Conservation (phyloP, 2,329 filamentous ascomycete species). For the Colletotrichum chlorophyti region DNA sequence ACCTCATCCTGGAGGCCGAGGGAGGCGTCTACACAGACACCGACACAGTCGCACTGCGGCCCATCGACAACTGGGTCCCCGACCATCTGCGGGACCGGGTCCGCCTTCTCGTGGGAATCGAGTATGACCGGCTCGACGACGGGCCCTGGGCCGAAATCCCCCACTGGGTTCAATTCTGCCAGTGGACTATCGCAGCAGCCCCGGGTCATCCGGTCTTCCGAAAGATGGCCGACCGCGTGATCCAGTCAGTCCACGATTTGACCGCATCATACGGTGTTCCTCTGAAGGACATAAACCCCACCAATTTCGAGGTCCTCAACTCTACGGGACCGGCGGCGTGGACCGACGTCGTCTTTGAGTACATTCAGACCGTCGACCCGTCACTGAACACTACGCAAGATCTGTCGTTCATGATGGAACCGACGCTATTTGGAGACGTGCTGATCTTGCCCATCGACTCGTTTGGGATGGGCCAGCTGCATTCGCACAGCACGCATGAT, state of each 20-base stretch:
- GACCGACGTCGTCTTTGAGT: conserved; percentile 38
- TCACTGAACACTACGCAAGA: conserved; percentile 15
- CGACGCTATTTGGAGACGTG: conserved; percentile 31
- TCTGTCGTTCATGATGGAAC: conserved; percentile 24
- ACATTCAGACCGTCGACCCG: conserved; percentile 33
- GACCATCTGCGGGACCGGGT: conserved; percentile 15
- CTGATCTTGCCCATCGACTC: conserved; percentile 36
- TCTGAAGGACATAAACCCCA: conserved; percentile 26
- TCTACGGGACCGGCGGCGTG: conserved; percentile 41
- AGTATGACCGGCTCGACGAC: conserved; percentile 37
- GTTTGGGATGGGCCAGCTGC: conserved; percentile 37
- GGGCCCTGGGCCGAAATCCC: conserved; percentile 29
- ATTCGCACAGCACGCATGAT: conserved; percentile 37
- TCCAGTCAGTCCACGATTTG: conserved; percentile 32
- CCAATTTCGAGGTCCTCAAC: conserved; percentile 39
- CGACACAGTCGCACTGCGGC: conserved; percentile 43
- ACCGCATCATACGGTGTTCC: not conserved
- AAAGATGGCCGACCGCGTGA: conserved; percentile 33
- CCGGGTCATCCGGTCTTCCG: conserved; percentile 37
- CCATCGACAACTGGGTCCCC: conserved; percentile 43
- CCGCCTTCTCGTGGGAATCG: conserved; percentile 36
- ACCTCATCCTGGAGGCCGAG: conserved; percentile 75
- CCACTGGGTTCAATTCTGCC: conserved; percentile 32
- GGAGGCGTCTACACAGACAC: conserved; percentile 75
- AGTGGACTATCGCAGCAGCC: conserved; percentile 32